Percentiles rank a stretch among this genome's conserved stretches.
Evolutionary conservation across 441 rosid species (phyloP).

Genomic region (Mallotus japonicus): DNA sequence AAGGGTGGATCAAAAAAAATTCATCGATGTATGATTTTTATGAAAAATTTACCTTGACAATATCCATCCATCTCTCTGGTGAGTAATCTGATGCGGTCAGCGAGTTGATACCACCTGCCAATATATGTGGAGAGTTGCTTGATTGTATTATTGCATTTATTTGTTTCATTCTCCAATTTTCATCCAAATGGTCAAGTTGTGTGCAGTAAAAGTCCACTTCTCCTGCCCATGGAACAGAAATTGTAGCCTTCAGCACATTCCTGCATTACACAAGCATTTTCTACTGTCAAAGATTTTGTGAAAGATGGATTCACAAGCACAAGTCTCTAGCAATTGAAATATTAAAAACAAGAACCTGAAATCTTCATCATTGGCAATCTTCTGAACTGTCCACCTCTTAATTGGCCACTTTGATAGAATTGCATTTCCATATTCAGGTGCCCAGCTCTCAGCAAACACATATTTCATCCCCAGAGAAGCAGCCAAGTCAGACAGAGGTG

Average conservation of each 20-base stretch:
- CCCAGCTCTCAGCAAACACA: slow-evolving; percentile 93
- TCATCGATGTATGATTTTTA: too few species aligned
- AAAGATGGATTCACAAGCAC: background rate
- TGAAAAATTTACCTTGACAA: slow-evolving; percentile 51
- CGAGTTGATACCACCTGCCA: slow-evolving; percentile 77
- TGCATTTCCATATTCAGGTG: slow-evolving; percentile 62
- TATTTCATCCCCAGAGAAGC: slow-evolving; percentile 72
- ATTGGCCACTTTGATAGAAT: slow-evolving; percentile 77
- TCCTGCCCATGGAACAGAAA: slow-evolving; percentile 79
- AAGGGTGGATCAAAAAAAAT: background rate
- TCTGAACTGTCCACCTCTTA: slow-evolving; percentile 69
- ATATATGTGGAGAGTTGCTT: slow-evolving; percentile 58
- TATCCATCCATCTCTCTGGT: slow-evolving; percentile 74
- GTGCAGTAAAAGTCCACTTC: slow-evolving; percentile 80
- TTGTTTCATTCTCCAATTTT: slow-evolving; percentile 89
- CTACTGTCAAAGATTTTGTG: background rate
- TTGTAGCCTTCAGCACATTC: slow-evolving; percentile 80
- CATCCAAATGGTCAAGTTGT: slow-evolving; percentile 87
- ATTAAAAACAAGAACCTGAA: slow-evolving; percentile 52
- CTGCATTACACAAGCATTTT: slow-evolving; percentile 30
- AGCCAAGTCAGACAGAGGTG: slow-evolving; percentile 84
- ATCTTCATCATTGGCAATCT: slow-evolving; percentile 75
- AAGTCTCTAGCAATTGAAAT: background rate
- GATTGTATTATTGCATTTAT: slow-evolving; percentile 59
- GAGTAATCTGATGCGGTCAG: slow-evolving; percentile 78